Evolutionary conservation across 768 basidiomycete genomes (phyloP), one percentile per base, ranked within the genome.

Genomic region (Coprinopsis strossmayeri): DNA sequence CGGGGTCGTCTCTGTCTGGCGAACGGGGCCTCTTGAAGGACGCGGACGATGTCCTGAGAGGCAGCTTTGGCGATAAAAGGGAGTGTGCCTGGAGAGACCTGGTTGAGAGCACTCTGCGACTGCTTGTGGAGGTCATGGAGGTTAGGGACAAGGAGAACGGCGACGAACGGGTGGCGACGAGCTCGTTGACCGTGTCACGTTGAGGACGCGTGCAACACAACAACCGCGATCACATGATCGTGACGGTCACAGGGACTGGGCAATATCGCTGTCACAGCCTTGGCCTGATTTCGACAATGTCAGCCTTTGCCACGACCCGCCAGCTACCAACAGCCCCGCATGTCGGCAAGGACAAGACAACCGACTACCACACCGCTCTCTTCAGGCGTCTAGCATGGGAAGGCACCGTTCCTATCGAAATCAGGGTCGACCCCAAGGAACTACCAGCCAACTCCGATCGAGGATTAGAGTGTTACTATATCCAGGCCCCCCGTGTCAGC

Each of bases 301-400:
- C 76, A 28, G 66, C 68, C 49, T 79, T 73, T 66, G 76, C 74
- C 45, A 71, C 77, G 39, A 71, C 72, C 51, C 70, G 78, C 50
- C 77, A 74, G 56, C 70, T 71, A 50, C 65, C 67, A 43, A 59
- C 63, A 9, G 63, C 64, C 32, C 57, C 62, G 11, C 49, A 64
- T 1, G 57, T 60, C 38, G 59, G 59, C 35, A 73, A 70, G 56
- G 69, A 68, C 52, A 65, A 62, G 42, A 62, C 62, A 20, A 71
- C 71, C 13, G 74, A 77, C 61, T 77, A 77, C 51, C 74, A 74
- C 47, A 89, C 87, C 0, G 82, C 89, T 2, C 77, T 93, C 25
- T 95, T 96, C 59, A 80, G 94, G 9, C 73, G 90, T 32, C 77
- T 97, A 38, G 82, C 85, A 55, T 95, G 93, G 90, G 90, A 92